Conservation (phyloP, 2,329 filamentous ascomycete genomes). For the Pseudogymnoascus sp. region DNA sequence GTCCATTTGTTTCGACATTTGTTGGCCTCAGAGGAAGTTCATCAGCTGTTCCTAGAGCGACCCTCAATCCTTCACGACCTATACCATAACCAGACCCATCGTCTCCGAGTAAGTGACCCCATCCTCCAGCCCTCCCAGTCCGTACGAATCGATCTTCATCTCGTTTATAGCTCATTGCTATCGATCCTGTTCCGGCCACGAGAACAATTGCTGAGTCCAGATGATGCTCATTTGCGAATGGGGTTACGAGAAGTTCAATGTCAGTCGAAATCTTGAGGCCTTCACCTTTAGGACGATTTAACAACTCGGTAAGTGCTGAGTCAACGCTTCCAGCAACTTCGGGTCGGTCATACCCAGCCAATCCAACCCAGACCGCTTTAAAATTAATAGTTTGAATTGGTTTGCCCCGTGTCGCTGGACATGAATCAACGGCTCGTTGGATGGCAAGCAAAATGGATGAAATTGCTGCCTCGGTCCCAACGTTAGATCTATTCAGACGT, state of each 20-base stretch:
- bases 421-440: constrained; percentile 21
- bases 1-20: background rate
- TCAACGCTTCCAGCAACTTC: constrained; percentile 25
- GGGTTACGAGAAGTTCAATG: constrained; percentile 33
- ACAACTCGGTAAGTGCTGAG: constrained; percentile 23
- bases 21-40: background rate
- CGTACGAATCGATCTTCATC: constrained; percentile 20
- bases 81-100: constrained; percentile 37
- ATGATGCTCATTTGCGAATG: constrained; percentile 16
- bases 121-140: constrained; percentile 35
- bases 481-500: constrained; percentile 19
- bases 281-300: constrained; percentile 22
- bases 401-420: constrained; percentile 13
- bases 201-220: constrained; percentile 29
- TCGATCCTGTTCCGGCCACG: constrained; percentile 38
- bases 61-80: constrained; percentile 21
- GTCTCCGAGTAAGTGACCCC: constrained; percentile 38
- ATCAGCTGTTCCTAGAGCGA: background rate
- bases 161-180: constrained; percentile 35
- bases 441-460: constrained; percentile 24
- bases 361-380: constrained; percentile 32
- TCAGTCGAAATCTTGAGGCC: constrained; percentile 33
- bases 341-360: constrained; percentile 35
- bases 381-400: constrained; percentile 18
- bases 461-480: constrained; percentile 26